Base-by-base conservation (phyloP, 2,329 filamentous ascomycete genomes). In the Alternaria sp. region DNA sequence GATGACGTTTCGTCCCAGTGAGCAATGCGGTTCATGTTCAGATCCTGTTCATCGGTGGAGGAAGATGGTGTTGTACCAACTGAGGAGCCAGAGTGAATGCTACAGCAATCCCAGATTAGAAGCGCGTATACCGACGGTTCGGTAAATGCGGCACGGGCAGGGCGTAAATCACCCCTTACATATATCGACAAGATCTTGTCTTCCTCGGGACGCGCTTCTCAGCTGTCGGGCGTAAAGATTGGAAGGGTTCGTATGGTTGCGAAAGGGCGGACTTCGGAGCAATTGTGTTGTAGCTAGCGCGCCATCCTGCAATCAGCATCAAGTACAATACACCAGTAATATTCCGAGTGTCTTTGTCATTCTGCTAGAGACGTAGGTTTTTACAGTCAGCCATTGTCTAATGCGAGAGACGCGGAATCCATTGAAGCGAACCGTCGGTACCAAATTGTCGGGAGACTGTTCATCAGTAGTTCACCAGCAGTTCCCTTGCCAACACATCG, bases 211-310 rank as follows among this genome's bases (percentile, higher is more conserved):
- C 20, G 18, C 30, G 46, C 46, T 27, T 22, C 34, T 50, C 46
- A 50, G 8, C 18, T 27, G 32, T 30, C 32, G 30, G 46, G 46
- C 32, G 46, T 50, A 50, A 38, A 38, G 20, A 50, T 38, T 38
- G 30, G 8, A 50, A 50, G 46, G 32, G 30, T 36, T 50, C 32
- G 32, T 50, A n/a, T 50, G 46, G 46, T 20, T 50, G 46, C 46
- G 16, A 41, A 34, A 43, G 54, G 54, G 45, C 45, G 36, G 36
- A 57, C 45, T 57, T 57, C 54, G 54, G 54, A 32, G 11, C 30
- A 30, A 57, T 51, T 36, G 16, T 50, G 20, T 22, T 36, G 20
- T 50, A 38, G 16, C 32, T 36, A 50, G 46, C 46, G 46, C 46
- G 30, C 46, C 30, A 36, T 50, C 32, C 46, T 50, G 20, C 46